phyloP scores from a whole-genome alignment of 225 moss, liverwort and hornwort species.

The Thuidium tamariscinum region DNA sequence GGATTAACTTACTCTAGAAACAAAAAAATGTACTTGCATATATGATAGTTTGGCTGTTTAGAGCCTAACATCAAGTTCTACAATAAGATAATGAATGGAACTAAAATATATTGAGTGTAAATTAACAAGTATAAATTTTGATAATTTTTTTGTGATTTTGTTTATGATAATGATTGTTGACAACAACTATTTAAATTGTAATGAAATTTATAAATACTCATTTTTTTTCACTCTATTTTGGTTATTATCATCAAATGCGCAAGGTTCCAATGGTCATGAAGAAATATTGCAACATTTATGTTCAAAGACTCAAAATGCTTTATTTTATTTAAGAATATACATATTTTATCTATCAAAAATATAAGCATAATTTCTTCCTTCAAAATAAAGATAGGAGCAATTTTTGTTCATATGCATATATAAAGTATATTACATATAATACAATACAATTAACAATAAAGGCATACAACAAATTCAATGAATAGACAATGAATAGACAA shows the following conservation, averaged over 20 bases:
- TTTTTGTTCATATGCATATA: neutral
- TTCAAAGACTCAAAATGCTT: neutral
- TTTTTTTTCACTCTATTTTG: neutral
- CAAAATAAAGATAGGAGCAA: neutral
- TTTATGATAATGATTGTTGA: neutral
- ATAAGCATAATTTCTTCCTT: neutral
- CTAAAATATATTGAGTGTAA: too few relatives aligned
- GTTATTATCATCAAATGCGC: neutral
- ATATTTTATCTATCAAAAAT: neutral
- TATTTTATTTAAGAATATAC: neutral
- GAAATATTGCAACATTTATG: neutral
- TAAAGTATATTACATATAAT: too few relatives aligned
- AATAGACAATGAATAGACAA: too few relatives aligned
- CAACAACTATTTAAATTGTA: neutral
- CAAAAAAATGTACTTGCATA: neutral
- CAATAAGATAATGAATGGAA: accelerated
- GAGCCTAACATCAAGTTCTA: accelerated
- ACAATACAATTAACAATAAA: neutral
- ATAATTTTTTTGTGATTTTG: neutral
- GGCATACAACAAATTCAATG: neutral
- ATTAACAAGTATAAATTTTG: neutral
- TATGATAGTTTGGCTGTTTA: too few relatives aligned
- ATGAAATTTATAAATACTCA: neutral
- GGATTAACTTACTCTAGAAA: too few relatives aligned
- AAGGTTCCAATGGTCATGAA: neutral